Conservation (phyloP, 495 filamentous ascomycete genomes). For the Cenococcum geophilum region DNA sequence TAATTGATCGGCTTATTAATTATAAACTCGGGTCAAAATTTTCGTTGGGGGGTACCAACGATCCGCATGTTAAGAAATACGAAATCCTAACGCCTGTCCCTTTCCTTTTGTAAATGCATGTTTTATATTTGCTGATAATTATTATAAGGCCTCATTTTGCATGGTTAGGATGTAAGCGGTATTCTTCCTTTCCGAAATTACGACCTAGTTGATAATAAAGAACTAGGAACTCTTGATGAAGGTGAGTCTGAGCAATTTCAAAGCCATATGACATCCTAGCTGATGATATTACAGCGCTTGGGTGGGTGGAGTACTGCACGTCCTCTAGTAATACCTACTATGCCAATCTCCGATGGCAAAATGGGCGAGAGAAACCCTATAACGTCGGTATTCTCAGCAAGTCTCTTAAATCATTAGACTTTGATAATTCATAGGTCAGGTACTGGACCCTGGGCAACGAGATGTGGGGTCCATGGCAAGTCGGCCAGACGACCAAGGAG, state of each 20-base stretch:
- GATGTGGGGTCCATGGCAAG: conserved; percentile 73
- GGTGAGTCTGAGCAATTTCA: conserved; percentile 37
- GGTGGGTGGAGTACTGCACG: conserved; percentile 80
- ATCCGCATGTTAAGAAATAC: no score
- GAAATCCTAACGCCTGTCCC: no score
- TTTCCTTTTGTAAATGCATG: no score
- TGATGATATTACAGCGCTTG: conserved; percentile 48
- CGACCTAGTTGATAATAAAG: conserved; percentile 7
- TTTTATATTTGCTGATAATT: no score
- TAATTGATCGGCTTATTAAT: no score
- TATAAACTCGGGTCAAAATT: no score
- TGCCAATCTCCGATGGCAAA: conserved; percentile 66
- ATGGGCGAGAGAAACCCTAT: conserved; percentile 67
- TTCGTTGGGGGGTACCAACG: no score
- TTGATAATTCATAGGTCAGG: conserved; percentile 44
- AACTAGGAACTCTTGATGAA: conserved; percentile 56
- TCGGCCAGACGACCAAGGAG: conserved; percentile 64
- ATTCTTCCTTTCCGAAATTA: conserved; percentile 24
- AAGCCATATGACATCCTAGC: neutral
- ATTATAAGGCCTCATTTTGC: conserved; percentile 69
- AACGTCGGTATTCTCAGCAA: conserved; percentile 42
- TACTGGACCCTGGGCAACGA: conserved; percentile 71
- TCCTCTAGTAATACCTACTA: conserved; percentile 65
- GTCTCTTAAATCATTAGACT: neutral
- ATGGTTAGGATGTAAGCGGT: conserved; percentile 41